These are phyloP conservation scores for Diospyros lotus DNA, from an alignment of 148 eudicot genomes.

Conservation along the genomic window DNA sequence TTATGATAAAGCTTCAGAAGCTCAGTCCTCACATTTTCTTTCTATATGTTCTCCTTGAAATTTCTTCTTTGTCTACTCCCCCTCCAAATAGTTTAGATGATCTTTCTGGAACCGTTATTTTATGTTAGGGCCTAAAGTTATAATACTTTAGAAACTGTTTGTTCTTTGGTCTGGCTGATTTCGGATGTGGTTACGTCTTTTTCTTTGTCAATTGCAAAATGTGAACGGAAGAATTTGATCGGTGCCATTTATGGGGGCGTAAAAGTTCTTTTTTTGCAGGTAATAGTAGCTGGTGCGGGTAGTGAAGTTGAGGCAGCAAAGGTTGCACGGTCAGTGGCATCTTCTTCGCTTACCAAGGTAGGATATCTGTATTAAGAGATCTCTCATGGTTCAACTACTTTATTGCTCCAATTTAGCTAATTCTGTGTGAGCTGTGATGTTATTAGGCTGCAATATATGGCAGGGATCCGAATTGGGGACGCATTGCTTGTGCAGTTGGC, in stretches of 20 bases:
- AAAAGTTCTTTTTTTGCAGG: slow-evolving; percentile 36
- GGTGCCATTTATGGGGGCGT: background rate
- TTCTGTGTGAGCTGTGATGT: slow-evolving; percentile 8
- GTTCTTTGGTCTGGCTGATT: background rate
- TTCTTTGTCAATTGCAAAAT: background rate
- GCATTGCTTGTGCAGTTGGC: slow-evolving; percentile 99
- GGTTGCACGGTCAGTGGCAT: slow-evolving; percentile 89
- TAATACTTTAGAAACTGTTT: background rate
- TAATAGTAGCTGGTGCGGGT: slow-evolving; percentile 65
- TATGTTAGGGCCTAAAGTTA: background rate
- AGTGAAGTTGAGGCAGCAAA: slow-evolving; percentile 85
- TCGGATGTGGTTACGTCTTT: background rate
- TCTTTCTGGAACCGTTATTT: background rate
- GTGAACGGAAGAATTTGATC: background rate
- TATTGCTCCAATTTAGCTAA: slow-evolving; percentile 13
- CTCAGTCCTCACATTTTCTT: background rate
- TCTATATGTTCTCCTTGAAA: background rate
- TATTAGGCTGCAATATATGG: slow-evolving; percentile 91
- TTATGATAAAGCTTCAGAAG: background rate
- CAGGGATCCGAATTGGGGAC: slow-evolving; percentile 99
- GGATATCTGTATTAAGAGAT: slow-evolving; percentile 6
- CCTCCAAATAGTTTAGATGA: slow-evolving; percentile 1
- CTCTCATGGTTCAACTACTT: slow-evolving; percentile 2
- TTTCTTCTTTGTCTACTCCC: background rate
- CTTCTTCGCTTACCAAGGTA: slow-evolving; percentile 93